phyloP scores from a whole-genome alignment of 2,329 filamentous ascomycete genomes.

The Monosporascus sp. region DNA sequence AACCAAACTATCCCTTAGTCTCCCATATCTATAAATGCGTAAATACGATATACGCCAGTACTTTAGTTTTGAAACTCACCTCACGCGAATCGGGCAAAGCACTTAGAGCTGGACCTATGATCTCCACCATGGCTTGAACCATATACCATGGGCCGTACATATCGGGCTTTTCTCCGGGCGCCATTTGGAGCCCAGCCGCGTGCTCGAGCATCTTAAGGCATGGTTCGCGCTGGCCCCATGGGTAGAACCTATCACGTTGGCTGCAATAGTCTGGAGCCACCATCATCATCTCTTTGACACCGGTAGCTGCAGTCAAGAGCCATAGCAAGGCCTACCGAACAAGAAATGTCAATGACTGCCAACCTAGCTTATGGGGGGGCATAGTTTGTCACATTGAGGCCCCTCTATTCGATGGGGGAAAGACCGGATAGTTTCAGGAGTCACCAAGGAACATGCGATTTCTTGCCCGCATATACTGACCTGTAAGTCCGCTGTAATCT shows the following conservation, averaged over 20 bases:
- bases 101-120: neutral
- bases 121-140: neutral
- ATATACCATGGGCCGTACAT: neutral
- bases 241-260: neutral
- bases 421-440: too few species aligned
- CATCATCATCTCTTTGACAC: neutral
- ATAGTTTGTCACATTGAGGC: too few species aligned
- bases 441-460: too few species aligned
- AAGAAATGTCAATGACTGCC: neutral
- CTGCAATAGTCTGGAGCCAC: neutral
- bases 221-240: neutral
- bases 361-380: too few species aligned
- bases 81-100: too few species aligned
- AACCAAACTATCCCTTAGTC: too few species aligned
- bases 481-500: neutral
- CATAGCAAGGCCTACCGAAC: neutral
- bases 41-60: too few species aligned
- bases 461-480: neutral
- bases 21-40: too few species aligned
- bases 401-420: too few species aligned
- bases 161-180: neutral
- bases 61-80: too few species aligned
- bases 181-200: neutral
- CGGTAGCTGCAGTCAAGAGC: neutral
- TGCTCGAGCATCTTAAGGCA: neutral